A percentile compares a stretch with the other conserved stretches of the same genome.
phyloP scores from a whole-genome alignment of 768 basidiomycete genomes.

The Hortiboletus campestris region DNA sequence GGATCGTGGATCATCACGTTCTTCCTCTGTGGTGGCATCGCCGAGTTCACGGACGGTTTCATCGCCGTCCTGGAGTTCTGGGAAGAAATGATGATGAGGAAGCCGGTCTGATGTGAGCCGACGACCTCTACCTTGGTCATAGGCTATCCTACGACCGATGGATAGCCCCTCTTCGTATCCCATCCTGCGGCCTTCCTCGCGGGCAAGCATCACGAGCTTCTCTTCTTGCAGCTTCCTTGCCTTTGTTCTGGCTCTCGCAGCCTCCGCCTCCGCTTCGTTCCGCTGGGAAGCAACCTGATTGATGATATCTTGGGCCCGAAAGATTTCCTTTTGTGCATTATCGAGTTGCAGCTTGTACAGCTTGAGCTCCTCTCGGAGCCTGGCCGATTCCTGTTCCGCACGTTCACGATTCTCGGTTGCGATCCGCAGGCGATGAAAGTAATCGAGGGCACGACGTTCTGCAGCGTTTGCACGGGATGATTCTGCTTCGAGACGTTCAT shows the following conservation, averaged over 20 bases:
- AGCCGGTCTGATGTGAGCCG: constrained; percentile 9
- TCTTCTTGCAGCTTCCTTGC: constrained; percentile 44
- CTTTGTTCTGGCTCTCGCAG: constrained; percentile 43
- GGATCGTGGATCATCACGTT: constrained; percentile 19
- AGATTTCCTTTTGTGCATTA: constrained; percentile 44
- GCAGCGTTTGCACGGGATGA: constrained; percentile 42
- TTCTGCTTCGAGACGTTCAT: constrained; percentile 40
- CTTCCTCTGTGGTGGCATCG: constrained; percentile 19
- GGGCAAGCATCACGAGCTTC: constrained; percentile 39
- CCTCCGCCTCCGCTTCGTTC: constrained; percentile 45
- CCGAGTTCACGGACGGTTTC: constrained; percentile 13
- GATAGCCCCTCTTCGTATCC: constrained; percentile 44
- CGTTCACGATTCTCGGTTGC: constrained; percentile 39
- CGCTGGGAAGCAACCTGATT: constrained; percentile 42
- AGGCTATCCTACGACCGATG: constrained; percentile 30
- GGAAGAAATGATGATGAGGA: constrained; percentile 8
- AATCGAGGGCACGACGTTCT: constrained; percentile 47
- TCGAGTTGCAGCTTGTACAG: constrained; percentile 46
- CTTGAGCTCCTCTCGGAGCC: constrained; percentile 42
- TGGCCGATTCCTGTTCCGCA: constrained; percentile 38
- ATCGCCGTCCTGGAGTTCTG: constrained; percentile 14
- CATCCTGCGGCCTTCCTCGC: constrained; percentile 41
- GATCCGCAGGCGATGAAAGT: constrained; percentile 40
- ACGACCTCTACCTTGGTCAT: constrained; percentile 27
- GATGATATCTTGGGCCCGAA: constrained; percentile 42